Conservation (phyloP, 2,329 filamentous ascomycete species). For the Chaetoscypha palmicola region DNA sequence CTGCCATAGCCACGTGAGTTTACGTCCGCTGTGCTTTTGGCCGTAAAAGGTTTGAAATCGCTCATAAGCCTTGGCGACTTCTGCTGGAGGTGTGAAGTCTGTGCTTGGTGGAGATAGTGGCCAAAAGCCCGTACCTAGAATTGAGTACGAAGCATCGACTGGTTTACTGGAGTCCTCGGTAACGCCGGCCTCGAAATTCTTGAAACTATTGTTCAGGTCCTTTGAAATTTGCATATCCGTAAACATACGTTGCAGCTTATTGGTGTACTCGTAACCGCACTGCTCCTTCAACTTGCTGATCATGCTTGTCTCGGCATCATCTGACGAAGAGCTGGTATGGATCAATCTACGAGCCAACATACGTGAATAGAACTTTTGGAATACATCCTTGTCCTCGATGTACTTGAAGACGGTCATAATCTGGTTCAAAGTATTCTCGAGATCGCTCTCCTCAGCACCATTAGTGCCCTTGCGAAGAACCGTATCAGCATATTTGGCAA, state of each 20-base stretch:
- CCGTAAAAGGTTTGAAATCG: conserved; percentile 89
- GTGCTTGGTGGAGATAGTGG: conserved; percentile 81
- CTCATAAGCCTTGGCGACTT: conserved; percentile 81
- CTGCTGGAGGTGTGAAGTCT: conserved; percentile 77
- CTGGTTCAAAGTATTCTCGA: conserved; percentile 80
- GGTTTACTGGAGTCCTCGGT: conserved; percentile 59
- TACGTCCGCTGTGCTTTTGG: conserved; percentile 92
- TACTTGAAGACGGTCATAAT: conserved; percentile 99
- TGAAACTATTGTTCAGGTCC: conserved; percentile 86
- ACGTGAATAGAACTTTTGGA: conserved; percentile 98
- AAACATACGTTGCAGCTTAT: conserved; percentile 99
- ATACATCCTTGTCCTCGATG: conserved; percentile 99
- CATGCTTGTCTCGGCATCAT: conserved; percentile 98
- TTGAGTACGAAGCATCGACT: conserved; percentile 80
- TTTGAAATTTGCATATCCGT: conserved; percentile 99
- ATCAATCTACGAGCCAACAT: conserved; percentile 94
- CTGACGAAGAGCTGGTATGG: conserved; percentile 89
- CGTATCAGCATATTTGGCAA: conserved; percentile 93
- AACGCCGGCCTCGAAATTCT: conserved; percentile 64
- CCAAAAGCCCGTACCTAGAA: conserved; percentile 97
- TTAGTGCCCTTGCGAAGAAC: conserved; percentile 89
- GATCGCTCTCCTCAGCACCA: conserved; percentile 85
- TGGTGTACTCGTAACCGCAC: conserved; percentile 98
- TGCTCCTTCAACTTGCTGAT: conserved; percentile 98
- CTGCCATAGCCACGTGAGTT: conserved; percentile 97